Conservation (phyloP, 2,329 filamentous ascomycete genomes). For the Diaporthe amygdali region DNA sequence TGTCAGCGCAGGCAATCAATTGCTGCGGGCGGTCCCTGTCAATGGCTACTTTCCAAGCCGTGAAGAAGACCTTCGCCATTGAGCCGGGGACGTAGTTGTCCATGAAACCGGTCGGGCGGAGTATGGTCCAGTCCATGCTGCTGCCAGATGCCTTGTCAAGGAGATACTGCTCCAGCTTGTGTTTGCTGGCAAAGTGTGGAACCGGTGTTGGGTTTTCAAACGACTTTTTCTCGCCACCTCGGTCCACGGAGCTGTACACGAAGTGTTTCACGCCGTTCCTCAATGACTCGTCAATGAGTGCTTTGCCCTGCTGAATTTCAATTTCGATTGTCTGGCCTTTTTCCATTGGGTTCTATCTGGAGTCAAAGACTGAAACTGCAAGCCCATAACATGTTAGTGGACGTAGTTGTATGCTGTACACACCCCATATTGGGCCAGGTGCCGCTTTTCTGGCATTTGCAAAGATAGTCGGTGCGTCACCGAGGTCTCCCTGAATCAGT, state of each 20-base stretch:
- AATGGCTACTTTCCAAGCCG: conserved; percentile 37
- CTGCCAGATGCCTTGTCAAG: conserved; percentile 39
- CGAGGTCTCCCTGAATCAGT: background rate
- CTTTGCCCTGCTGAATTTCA: background rate
- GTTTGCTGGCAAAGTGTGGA: conserved; percentile 64
- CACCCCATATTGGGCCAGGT: background rate
- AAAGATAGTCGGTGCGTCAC: background rate
- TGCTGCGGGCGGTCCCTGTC: conserved; percentile 39
- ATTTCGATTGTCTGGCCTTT: background rate
- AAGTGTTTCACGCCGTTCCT: conserved; percentile 58
- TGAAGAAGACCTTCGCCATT: conserved; percentile 37
- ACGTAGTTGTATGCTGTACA: background rate
- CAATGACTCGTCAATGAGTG: conserved; percentile 51
- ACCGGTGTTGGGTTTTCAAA: conserved; percentile 56
- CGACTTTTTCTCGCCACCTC: conserved; percentile 59
- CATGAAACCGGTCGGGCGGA: conserved; percentile 43
- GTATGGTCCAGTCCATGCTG: conserved; percentile 35
- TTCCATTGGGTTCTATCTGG: background rate
- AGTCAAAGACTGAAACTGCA: background rate
- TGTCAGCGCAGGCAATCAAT: conserved; percentile 41
- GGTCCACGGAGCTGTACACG: conserved; percentile 68
- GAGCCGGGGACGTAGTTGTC: conserved; percentile 42
- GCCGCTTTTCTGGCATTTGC: background rate
- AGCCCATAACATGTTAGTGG: background rate
- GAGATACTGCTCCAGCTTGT: conserved; percentile 63